Base-by-base conservation (phyloP, 352 stramenopile species). In the Halophytophthora polymorphica region DNA sequence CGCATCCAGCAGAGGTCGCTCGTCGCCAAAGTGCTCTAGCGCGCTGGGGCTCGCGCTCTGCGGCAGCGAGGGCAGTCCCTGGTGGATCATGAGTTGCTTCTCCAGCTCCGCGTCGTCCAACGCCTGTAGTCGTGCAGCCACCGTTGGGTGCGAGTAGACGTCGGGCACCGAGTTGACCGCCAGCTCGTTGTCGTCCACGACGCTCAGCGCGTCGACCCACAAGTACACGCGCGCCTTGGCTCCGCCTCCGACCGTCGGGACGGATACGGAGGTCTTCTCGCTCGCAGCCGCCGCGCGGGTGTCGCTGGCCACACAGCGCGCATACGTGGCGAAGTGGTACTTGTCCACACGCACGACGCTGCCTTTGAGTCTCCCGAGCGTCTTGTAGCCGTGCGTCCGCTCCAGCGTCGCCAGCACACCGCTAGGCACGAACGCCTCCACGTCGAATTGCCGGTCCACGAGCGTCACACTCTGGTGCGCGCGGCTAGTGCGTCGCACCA, bases 301-400 rank as follows among this genome's bases (percentile, higher is more conserved):
- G 21, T 69, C 55, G 14, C 25, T 53, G 1, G 45, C 49, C 21
- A 66, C 23, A 31, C 71, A 88, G 40, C 59, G 66, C 45, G 50
- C 40, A 2, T 69, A 53, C 6, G 72, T 86, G 28, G 71, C 60
- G 51, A 83, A 90, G 21, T 78, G 64, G 53, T 88, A 90, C 56
- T 80, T 76, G 22, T 69, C 70, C 21, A 90, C 51, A 28, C 74
- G 60, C 6, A 90, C 42, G 17, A 83, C 53, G 54, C 65, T 83
- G 15, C 79, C 79, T 1, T 66, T 61, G 2, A 90, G 61, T 0
- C 53, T n/a, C 14, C 65, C 50, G 28, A 90, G 44, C 37, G 58
- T 73, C 42, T 71, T 39, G 51, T 66, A 78, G 23, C 57, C 40
- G 14, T 48, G 28, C 37, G 65, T 57, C 21, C 58, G 29, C 34